These are phyloP conservation scores for Lodderomyces oxycetoniae DNA, from an alignment of 1,139 yeast genomes.

Conservation along the genomic window DNA sequence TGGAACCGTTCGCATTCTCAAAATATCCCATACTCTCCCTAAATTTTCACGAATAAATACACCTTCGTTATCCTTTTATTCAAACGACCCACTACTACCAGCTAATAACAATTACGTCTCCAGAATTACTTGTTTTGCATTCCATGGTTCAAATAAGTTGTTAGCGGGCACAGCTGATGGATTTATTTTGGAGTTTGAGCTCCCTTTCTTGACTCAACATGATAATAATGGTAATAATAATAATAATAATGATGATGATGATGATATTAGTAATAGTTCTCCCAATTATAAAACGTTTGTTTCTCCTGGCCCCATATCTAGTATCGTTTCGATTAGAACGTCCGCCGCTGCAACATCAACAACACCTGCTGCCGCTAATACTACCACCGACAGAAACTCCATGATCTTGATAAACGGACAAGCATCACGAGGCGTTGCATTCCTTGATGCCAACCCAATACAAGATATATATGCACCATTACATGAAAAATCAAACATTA, in stretches of 20 bases:
- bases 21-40: slow-evolving; percentile 21
- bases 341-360: slow-evolving; percentile 27
- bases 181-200: slow-evolving; percentile 55
- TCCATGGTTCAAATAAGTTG: slow-evolving; percentile 45
- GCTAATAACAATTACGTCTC: too few relatives aligned
- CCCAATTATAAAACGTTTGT: slow-evolving; percentile 51
- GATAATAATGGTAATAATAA: not conserved
- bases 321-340: slow-evolving; percentile 31
- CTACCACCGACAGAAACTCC: too few relatives aligned
- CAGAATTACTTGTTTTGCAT: slow-evolving; percentile 49
- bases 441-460: slow-evolving; percentile 40
- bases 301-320: slow-evolving; percentile 45
- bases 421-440: slow-evolving; percentile 40
- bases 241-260: not conserved
- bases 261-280: not conserved
- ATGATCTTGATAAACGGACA: slow-evolving; percentile 44
- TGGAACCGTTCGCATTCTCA: slow-evolving; percentile 56
- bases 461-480: slow-evolving; percentile 26
- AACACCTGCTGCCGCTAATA: too few relatives aligned
- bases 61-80: slow-evolving; percentile 27
- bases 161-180: slow-evolving; percentile 68
- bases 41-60: slow-evolving; percentile 21
- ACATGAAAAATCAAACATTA: slow-evolving; percentile 18
- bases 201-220: slow-evolving; percentile 18
- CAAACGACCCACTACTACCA: too few relatives aligned